Evolutionary conservation across 106 monocot species (phyloP).

Genomic region (Phalaenopsis equestris): DNA sequence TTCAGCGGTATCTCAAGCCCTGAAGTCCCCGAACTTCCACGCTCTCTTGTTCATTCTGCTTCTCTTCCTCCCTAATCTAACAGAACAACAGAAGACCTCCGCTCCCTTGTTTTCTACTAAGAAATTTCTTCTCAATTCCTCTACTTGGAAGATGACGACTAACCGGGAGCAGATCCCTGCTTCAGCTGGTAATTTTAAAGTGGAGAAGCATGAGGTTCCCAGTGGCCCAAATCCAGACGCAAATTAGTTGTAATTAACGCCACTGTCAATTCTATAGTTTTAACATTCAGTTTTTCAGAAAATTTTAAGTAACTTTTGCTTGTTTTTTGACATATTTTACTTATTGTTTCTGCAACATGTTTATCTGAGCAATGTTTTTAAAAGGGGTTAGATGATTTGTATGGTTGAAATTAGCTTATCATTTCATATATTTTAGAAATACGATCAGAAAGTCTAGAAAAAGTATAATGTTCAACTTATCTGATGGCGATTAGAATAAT

Average conservation of each 20-base stretch:
- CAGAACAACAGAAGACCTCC: not conserved
- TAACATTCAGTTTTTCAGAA: not conserved
- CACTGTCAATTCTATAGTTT: not conserved
- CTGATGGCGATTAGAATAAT: no score
- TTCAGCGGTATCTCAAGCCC: not conserved
- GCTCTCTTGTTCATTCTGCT: not conserved
- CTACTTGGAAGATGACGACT: not conserved
- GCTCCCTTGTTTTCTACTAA: not conserved
- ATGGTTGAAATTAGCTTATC: not conserved
- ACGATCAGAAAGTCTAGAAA: no score
- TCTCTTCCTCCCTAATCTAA: not conserved
- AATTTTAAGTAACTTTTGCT: not conserved
- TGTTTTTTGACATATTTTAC: not conserved
- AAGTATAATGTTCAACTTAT: no score
- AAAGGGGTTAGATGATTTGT: not conserved
- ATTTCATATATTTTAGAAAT: no score
- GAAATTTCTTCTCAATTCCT: not conserved
- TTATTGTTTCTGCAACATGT: not conserved
- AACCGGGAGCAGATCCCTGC: not conserved
- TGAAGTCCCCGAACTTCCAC: not conserved
- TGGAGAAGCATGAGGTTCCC: slow-evolving; percentile 8
- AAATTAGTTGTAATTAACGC: not conserved
- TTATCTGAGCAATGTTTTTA: not conserved
- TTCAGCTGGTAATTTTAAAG: not conserved
- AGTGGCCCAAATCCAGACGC: slow-evolving; percentile 6